Percentiles rank a stretch among this genome's conserved stretches.
phyloP scores from a whole-genome alignment of 2,329 filamentous ascomycete genomes.

The Neofusicoccum ribis region DNA sequence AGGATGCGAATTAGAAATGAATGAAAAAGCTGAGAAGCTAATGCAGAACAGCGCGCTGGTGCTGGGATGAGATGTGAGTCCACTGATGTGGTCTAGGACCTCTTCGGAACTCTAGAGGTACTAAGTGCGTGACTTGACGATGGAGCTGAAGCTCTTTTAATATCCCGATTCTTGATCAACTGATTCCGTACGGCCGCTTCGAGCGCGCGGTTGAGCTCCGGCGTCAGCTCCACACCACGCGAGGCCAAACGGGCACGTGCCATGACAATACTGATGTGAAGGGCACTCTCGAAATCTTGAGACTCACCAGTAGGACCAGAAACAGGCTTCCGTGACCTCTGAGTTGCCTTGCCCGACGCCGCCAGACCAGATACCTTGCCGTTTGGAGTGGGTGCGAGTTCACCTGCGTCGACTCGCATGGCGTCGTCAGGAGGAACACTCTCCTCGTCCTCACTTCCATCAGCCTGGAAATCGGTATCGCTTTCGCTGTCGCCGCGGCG shows the following conservation, averaged over 20 bases:
- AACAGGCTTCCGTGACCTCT: background rate
- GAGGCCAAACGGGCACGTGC: background rate
- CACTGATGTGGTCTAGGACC: too few relatives aligned
- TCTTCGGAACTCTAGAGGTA: too few relatives aligned
- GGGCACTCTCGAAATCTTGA: background rate
- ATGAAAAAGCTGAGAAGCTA: background rate
- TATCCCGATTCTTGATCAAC: background rate
- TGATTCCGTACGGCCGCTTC: too few relatives aligned
- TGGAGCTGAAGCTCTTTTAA: background rate
- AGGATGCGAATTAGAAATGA: background rate
- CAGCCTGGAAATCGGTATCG: slow-evolving; percentile 53
- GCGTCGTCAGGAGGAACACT: slow-evolving; percentile 13
- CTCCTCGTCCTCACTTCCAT: slow-evolving; percentile 37
- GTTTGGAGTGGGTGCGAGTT: background rate
- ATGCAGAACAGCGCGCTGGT: too few relatives aligned
- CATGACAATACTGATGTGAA: background rate
- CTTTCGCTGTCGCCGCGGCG: slow-evolving; percentile 36
- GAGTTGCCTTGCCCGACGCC: background rate
- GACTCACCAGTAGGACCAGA: slow-evolving; percentile 6
- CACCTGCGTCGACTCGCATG: background rate
- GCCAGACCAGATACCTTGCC: slow-evolving; percentile 2
- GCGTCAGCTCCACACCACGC: background rate
- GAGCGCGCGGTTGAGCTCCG: background rate
- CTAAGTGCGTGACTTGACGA: too few relatives aligned
- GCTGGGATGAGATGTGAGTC: too few relatives aligned